Evolutionary conservation across 345 rosid genomes (phyloP).

Genomic region (Triadica sebifera): DNA sequence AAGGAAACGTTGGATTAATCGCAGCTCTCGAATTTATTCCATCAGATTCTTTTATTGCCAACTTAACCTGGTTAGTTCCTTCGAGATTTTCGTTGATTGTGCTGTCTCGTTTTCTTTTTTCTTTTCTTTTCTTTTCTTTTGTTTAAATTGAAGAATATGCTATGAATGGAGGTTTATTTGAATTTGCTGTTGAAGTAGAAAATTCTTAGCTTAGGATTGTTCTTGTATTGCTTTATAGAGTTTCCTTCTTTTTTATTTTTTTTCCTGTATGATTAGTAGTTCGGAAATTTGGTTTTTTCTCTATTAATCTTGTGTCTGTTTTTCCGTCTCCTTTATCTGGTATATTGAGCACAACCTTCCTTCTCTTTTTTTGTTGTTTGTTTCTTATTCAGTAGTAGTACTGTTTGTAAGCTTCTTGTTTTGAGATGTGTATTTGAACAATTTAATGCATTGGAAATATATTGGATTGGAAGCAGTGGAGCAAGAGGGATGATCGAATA

Average conservation of each 20-base stretch:
- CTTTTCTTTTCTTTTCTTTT: too few relatives aligned
- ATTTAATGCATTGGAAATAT: background rate
- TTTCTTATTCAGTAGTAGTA: background rate
- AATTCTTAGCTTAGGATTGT: too few relatives aligned
- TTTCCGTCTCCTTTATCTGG: too few relatives aligned
- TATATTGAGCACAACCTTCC: background rate
- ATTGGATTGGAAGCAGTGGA: background rate
- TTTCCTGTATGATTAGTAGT: too few relatives aligned
- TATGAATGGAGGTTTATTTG: background rate
- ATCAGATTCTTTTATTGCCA: background rate
- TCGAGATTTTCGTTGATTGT: background rate
- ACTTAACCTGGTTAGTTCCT: background rate
- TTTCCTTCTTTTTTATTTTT: background rate
- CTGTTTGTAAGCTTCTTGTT: background rate
- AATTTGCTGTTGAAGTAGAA: background rate
- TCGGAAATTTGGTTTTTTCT: background rate
- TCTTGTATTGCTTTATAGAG: background rate
- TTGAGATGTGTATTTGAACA: background rate
- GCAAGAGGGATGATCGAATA: background rate
- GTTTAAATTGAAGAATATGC: too few relatives aligned
- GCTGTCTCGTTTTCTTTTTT: too few relatives aligned
- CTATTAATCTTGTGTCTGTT: background rate
- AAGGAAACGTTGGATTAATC: constrained; percentile 8
- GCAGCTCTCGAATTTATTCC: background rate
- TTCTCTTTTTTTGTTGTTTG: background rate